phyloP scores from a whole-genome alignment of 2,329 filamentous ascomycete genomes.

The Emergomyces orientalis region DNA sequence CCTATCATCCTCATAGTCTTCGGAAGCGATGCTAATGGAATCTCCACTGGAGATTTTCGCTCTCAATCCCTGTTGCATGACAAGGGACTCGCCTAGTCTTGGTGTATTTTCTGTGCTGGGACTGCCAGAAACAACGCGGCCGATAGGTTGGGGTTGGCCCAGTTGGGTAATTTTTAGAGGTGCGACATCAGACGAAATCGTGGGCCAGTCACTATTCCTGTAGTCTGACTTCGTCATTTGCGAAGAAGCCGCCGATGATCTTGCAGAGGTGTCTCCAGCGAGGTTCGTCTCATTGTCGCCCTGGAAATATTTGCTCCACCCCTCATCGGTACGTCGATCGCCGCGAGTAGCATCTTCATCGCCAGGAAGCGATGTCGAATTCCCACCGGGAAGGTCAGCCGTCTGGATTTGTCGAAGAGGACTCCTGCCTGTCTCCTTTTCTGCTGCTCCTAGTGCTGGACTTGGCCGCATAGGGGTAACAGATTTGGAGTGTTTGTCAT shows the following conservation, averaged over 20 bases:
- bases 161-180: constrained; percentile 31
- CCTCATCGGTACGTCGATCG: constrained; percentile 38
- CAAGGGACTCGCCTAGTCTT: constrained; percentile 23
- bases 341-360: constrained; percentile 16
- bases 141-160: constrained; percentile 32
- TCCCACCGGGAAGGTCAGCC: constrained; percentile 14
- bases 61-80: constrained; percentile 33
- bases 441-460: neutral
- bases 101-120: constrained; percentile 33
- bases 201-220: constrained; percentile 35
- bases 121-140: constrained; percentile 33
- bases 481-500: neutral
- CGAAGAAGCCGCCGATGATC: constrained; percentile 21
- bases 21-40: constrained; percentile 32
- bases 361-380: constrained; percentile 15
- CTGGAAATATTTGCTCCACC: constrained; percentile 43
- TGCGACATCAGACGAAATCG: constrained; percentile 23
- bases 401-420: constrained; percentile 13
- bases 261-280: constrained; percentile 19
- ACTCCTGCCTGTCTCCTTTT: constrained; percentile 11
- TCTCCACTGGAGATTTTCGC: constrained; percentile 37
- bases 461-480: neutral
- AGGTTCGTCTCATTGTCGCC: constrained; percentile 25
- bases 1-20: constrained; percentile 26
- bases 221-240: constrained; percentile 27